Evolutionary conservation across 352 stramenopile species (phyloP).

Genomic region (Globisporangium nodosum): DNA sequence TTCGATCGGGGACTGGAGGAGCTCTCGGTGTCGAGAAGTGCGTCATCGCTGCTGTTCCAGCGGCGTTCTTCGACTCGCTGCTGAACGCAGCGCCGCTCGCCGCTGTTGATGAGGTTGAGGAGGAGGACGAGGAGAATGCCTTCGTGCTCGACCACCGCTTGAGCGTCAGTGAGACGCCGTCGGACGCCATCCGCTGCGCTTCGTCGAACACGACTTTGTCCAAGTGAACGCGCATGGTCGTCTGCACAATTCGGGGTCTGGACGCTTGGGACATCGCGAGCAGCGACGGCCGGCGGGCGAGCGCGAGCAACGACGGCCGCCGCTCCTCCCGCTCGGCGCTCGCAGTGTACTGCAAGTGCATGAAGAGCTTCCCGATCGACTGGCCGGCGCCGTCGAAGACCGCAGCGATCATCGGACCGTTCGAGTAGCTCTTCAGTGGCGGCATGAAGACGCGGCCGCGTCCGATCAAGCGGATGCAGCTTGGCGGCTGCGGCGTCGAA

Average conservation of each 20-base stretch:
- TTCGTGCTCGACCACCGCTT: slow-evolving; percentile 21
- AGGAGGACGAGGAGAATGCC: background rate
- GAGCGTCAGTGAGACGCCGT: slow-evolving; percentile 29
- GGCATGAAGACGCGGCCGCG: slow-evolving; percentile 26
- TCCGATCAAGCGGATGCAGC: slow-evolving; percentile 25
- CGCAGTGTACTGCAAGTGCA: slow-evolving; percentile 16
- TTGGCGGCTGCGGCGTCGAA: background rate
- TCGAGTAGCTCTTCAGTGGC: slow-evolving; percentile 11
- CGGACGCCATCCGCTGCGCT: slow-evolving; percentile 1
- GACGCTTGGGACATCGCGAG: background rate
- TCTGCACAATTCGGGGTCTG: background rate
- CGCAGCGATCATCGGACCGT: slow-evolving; percentile 9
- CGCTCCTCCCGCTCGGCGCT: background rate
- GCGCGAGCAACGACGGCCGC: slow-evolving; percentile 6
- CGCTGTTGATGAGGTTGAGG: background rate
- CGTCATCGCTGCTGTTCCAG: background rate
- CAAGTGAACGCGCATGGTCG: slow-evolving; percentile 17
- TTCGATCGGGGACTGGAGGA: background rate
- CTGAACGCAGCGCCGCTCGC: background rate
- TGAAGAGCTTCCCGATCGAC: slow-evolving; percentile 19
- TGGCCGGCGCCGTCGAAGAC: slow-evolving; percentile 13
- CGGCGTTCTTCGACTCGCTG: background rate
- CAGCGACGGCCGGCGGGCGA: slow-evolving; percentile 6
- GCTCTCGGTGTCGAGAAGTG: slow-evolving; percentile 22
- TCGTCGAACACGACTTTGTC: slow-evolving; percentile 19